Percentiles rank a stretch among this genome's conserved stretches.
These are phyloP conservation scores for Astrephomene gubernaculifera DNA, from an alignment of 139 green algal species.

Conservation along the genomic window DNA sequence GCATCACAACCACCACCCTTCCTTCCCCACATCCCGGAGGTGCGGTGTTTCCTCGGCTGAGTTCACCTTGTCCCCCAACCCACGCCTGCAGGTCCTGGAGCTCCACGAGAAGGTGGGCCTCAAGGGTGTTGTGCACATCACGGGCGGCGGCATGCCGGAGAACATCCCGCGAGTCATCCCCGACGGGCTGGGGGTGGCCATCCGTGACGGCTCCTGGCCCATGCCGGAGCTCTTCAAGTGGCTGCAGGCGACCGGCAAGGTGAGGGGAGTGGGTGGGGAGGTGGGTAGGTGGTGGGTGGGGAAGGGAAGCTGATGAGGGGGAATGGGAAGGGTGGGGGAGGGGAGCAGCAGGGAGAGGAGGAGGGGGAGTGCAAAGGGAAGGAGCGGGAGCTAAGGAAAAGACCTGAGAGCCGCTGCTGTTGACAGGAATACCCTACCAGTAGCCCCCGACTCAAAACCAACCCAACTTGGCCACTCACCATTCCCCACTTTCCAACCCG, in stretches of 20 bases:
- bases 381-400: not conserved
- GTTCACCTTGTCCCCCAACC: no score
- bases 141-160: constrained; percentile 96
- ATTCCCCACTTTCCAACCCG: not conserved
- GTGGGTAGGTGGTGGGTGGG: no score
- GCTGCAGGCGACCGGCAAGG: constrained; percentile 69
- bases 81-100: constrained; percentile 16
- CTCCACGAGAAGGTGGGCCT: constrained; percentile 52
- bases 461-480: not conserved
- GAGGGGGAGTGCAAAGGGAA: not conserved
- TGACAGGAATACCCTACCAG: not conserved
- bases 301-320: not conserved
- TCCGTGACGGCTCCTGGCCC: constrained; percentile 72
- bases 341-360: not conserved
- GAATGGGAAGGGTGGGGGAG: not conserved
- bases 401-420: not conserved
- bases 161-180: constrained; percentile 97
- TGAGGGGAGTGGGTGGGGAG: constrained; percentile 47
- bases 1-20: no score
- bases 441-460: not conserved
- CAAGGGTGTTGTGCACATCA: constrained; percentile 96
- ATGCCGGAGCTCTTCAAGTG: constrained; percentile 72
- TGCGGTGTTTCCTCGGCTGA: no score
- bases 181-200: constrained; percentile 78
- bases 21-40: no score